These are phyloP conservation scores for Calonectria hawksworthii DNA, from an alignment of 2,329 filamentous ascomycete genomes.

Conservation along the genomic window DNA sequence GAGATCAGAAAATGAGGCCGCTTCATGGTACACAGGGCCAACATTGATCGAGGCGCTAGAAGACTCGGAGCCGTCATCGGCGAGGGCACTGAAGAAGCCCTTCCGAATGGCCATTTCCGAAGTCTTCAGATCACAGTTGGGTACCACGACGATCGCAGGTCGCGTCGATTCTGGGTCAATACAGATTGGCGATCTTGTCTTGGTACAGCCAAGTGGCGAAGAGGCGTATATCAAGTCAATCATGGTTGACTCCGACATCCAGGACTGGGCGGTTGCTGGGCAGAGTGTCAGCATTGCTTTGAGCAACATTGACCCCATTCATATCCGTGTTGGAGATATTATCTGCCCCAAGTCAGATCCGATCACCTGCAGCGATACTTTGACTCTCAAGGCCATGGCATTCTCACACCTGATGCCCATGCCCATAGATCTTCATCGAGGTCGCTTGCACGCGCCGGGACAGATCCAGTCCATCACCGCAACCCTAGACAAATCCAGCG, in stretches of 20 bases:
- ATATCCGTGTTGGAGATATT: conserved; percentile 88
- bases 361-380: conserved; percentile 78
- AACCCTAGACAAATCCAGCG: conserved; percentile 83
- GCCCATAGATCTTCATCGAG: conserved; percentile 89
- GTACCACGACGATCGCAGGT: conserved; percentile 87
- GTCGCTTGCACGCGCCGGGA: conserved; percentile 83
- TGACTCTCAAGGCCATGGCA: conserved; percentile 87
- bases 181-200: conserved; percentile 85
- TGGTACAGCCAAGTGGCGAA: conserved; percentile 86
- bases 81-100: conserved; percentile 80
- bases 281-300: conserved; percentile 91
- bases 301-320: conserved; percentile 84
- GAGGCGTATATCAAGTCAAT: conserved; percentile 86
- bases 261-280: conserved; percentile 93
- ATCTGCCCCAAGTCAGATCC: conserved; percentile 79
- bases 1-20: conserved; percentile 66
- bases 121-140: conserved; percentile 85
- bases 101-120: conserved; percentile 90
- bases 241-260: conserved; percentile 78
- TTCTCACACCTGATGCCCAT: conserved; percentile 93
- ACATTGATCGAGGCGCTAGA: conserved; percentile 90
- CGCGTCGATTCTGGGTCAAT: conserved; percentile 87
- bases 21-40: conserved; percentile 84
- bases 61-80: conserved; percentile 77
- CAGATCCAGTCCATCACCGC: conserved; percentile 80